phyloP scores from a whole-genome alignment of 2,329 filamentous ascomycete species.

The Alternaria sp. region DNA sequence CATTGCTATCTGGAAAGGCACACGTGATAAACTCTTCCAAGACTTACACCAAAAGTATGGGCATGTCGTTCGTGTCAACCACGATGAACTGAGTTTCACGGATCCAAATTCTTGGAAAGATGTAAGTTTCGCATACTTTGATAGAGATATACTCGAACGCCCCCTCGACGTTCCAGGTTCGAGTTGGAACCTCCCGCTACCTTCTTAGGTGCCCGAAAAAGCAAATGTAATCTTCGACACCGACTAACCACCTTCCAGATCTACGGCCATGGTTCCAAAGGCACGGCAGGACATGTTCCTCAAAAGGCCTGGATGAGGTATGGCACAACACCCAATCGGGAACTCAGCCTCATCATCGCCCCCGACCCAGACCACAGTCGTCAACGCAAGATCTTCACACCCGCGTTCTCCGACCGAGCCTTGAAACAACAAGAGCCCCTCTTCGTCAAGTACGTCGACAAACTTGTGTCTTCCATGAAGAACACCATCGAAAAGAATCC shows the following conservation, averaged over 20 bases:
- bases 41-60: conserved; percentile 51
- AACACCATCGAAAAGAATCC: conserved; percentile 33
- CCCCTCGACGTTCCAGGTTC: background rate
- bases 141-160: background rate
- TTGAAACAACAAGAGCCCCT: conserved; percentile 51
- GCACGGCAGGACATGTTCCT: conserved; percentile 19
- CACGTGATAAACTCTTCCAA: conserved; percentile 18
- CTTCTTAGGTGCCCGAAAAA: background rate
- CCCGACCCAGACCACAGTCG: conserved; percentile 46
- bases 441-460: conserved; percentile 50
- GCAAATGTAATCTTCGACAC: background rate
- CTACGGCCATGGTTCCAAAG: conserved; percentile 34
- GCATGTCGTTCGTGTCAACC: conserved; percentile 49
- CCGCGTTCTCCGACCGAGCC: conserved; percentile 52
- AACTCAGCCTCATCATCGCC: conserved; percentile 34
- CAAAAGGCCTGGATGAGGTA: conserved; percentile 36
- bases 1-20: conserved; percentile 31
- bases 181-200: background rate
- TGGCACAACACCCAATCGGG: conserved; percentile 33
- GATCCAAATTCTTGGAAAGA: conserved; percentile 45
- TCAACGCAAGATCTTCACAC: conserved; percentile 48
- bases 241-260: conserved; percentile 13
- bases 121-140: conserved; percentile 8
- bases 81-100: conserved; percentile 51
- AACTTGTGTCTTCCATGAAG: conserved; percentile 49